Evolutionary conservation across 2,329 filamentous ascomycete species (phyloP).

Genomic region (Colletotrichum tabaci): DNA sequence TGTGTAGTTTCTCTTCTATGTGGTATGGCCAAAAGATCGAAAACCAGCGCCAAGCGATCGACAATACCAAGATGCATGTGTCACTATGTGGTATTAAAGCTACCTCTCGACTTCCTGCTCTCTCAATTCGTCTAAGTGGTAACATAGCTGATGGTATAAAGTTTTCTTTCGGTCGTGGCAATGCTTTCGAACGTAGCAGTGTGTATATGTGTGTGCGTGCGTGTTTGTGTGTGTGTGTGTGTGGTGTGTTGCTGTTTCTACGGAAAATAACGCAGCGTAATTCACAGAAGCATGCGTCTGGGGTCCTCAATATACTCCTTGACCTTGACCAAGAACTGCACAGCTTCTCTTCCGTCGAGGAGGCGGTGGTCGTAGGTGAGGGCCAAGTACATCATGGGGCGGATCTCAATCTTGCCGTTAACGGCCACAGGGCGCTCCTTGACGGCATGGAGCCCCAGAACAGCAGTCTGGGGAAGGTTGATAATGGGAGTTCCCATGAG

Average conservation of each 20-base stretch:
- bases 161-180: not conserved
- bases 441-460: constrained; percentile 94
- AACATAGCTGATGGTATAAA: constrained; percentile 15
- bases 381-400: constrained; percentile 99
- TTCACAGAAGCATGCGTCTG: constrained; percentile 84
- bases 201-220: not conserved
- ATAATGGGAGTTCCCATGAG: constrained; percentile 99
- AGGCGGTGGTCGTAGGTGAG: constrained; percentile 98
- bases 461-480: constrained; percentile 93
- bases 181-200: not conserved
- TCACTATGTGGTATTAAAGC: not conserved
- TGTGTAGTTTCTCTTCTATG: not conserved
- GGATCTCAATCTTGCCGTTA: constrained; percentile 94
- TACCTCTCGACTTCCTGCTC: not conserved
- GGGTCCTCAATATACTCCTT: constrained; percentile 99
- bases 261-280: not conserved
- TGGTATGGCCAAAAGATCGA: not conserved
- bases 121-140: constrained; percentile 8
- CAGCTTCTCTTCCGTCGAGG: constrained; percentile 93
- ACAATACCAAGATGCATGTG: not conserved
- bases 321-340: constrained; percentile 96
- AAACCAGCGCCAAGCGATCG: not conserved
- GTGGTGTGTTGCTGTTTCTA: not conserved
- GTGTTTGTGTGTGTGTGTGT: too few relatives aligned
- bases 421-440: constrained; percentile 93